Conservation (phyloP, 108 stramenopile genomes). For the Nannochloropsis salina region DNA sequence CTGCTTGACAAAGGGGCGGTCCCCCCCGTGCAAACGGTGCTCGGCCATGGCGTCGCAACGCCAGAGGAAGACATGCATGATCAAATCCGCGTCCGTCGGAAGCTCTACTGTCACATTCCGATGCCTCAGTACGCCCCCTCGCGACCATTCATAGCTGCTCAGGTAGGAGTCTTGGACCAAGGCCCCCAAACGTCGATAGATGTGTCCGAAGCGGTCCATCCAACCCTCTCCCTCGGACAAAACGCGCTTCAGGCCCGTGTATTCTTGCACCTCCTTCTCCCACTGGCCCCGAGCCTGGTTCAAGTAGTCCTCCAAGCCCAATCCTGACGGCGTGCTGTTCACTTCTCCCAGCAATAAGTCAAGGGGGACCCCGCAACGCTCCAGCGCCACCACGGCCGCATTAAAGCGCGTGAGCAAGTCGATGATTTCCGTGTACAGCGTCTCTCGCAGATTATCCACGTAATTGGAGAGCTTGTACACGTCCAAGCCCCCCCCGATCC, state of each 20-base stretch:
- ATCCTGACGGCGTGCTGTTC: background rate
- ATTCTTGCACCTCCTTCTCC: background rate
- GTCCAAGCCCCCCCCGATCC: background rate
- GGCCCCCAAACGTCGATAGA: background rate
- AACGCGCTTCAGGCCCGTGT: background rate
- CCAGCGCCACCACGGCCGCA: background rate
- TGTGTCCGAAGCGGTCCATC: background rate
- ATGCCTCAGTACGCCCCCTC: background rate
- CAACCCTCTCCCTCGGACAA: background rate
- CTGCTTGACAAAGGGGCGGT: constrained; percentile 9
- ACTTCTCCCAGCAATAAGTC: background rate
- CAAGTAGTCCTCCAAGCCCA: background rate
- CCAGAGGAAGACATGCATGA: background rate
- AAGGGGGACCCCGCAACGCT: background rate
- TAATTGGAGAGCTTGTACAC: background rate
- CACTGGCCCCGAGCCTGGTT: background rate
- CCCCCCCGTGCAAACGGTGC: background rate
- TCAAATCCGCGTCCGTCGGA: constrained; percentile 11
- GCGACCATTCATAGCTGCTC: background rate
- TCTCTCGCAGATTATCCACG: background rate
- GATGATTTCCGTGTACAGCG: background rate
- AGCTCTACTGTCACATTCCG: background rate
- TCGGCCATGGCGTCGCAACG: background rate
- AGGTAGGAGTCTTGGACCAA: background rate
- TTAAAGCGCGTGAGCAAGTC: background rate